A percentile compares a stretch with the other conserved stretches of the same genome.
phyloP scores from a whole-genome alignment of 2,329 filamentous ascomycete species.

The Aspergillus fijiensis region DNA sequence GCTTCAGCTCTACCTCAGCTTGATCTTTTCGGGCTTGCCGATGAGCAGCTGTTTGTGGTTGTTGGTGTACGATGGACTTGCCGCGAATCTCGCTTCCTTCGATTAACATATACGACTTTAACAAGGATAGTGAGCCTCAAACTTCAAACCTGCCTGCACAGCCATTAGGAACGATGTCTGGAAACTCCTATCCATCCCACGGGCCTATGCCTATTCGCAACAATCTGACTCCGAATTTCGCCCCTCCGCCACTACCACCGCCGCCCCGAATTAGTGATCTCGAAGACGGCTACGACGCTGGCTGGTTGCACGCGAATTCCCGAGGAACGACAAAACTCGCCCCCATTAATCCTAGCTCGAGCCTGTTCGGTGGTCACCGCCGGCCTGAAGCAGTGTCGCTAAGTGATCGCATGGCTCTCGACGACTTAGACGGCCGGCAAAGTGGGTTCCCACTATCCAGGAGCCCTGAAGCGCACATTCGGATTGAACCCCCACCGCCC shows the following conservation, averaged over 20 bases:
- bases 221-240: slow-evolving; percentile 46
- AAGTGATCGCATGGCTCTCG: slow-evolving; percentile 37
- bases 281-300: slow-evolving; percentile 58
- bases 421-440: slow-evolving; percentile 38
- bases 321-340: slow-evolving; percentile 50
- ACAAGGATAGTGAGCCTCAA: slow-evolving; percentile 33
- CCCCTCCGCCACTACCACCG: slow-evolving; percentile 65
- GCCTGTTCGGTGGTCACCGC: slow-evolving; percentile 48
- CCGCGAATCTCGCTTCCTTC: slow-evolving; percentile 43
- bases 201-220: slow-evolving; percentile 65
- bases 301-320: slow-evolving; percentile 63
- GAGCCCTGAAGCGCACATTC: slow-evolving; percentile 37
- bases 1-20: not conserved
- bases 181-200: slow-evolving; percentile 44
- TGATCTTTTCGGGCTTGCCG: slow-evolving; percentile 6
- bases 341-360: slow-evolving; percentile 51
- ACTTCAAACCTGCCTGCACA: slow-evolving; percentile 36
- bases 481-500: slow-evolving; percentile 35
- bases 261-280: slow-evolving; percentile 61
- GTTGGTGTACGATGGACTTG: slow-evolving; percentile 46
- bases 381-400: slow-evolving; percentile 35
- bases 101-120: slow-evolving; percentile 44
- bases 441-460: slow-evolving; percentile 28
- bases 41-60: slow-evolving; percentile 22
- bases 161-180: slow-evolving; percentile 42